Base-by-base conservation (phyloP, 1,284 basidiomycete species). In the Anthracocystis setariae region DNA sequence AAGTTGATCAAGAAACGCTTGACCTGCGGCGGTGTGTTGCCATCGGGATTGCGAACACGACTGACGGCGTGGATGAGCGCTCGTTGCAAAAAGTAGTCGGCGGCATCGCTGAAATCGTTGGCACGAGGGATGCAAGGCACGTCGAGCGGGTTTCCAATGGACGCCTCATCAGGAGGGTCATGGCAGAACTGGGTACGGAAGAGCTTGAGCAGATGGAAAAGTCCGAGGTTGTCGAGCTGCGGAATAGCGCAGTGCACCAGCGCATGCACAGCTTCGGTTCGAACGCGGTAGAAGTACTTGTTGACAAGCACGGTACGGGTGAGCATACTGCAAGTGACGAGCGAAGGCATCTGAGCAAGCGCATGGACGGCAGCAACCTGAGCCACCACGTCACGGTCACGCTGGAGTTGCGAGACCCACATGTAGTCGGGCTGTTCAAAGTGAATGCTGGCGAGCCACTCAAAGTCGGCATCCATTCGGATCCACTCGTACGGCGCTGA, bases 351-450 rank as follows among this genome's bases (percentile, higher is more conserved):
- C 75, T 89, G 88, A 9, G 90, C 87, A 45, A 98, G 87, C 2
- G 81, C 81, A 39, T 80, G 66, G 13, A 82, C 74, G 1, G 81
- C 81, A 15, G 71, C 62, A 18, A 82, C 65, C 56, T 82, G 81
- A 2, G 96, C 96, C 23, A 97, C 91, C n/a, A 98, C 95, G 84
- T 99, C 96, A 65, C 94, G 87, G 83, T 99, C 96, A 52, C 94
- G 87, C 84, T 97, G 93, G 46, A 99, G 86, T 83, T 98, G 96
- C 54, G 91, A 93, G 47, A 97, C 92, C 95, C 95, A 99, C 91
- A 97, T 98, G 84, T 94, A 97, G 82, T 96, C 94, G 50, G 92
- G 92, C 85, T 98, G 95, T 58, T 94, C 91, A 76, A 98, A 97
- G 64, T 90, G 90, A 71, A 98, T 89, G 45, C 87, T 87, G 18